Conservation (phyloP, 805 yeast species). For the Lipomyces chichibuensis region DNA sequence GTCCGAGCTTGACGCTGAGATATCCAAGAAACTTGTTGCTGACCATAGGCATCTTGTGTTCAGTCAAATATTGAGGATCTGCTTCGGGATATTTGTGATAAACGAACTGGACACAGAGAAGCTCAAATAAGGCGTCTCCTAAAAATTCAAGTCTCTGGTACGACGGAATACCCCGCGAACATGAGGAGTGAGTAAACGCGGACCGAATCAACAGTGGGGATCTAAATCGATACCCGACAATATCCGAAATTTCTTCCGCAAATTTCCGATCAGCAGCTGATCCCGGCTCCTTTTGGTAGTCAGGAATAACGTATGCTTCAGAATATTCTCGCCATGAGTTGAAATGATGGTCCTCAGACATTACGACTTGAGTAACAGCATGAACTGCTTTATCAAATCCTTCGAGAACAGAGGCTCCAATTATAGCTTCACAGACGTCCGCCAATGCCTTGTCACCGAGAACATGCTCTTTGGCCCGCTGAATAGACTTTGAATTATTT, state of each 20-base stretch:
- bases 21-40: conserved; percentile 17
- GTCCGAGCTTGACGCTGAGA: conserved; percentile 7
- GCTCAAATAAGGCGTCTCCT: conserved; percentile 18
- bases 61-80: conserved; percentile 13
- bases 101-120: conserved; percentile 9
- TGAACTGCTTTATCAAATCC: conserved; percentile 13
- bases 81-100: conserved; percentile 10
- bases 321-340: conserved; percentile 8
- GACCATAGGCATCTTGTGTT: conserved; percentile 12
- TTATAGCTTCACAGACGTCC: conserved; percentile 16
- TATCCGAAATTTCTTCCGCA: conserved; percentile 5
- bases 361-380: conserved; percentile 1
- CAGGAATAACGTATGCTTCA: neutral
- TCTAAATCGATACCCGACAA: conserved; percentile 11
- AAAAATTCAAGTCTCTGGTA: conserved; percentile 21
- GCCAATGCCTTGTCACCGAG: conserved; percentile 15
- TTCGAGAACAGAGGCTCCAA: conserved; percentile 8
- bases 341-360: conserved; percentile 2
- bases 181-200: conserved; percentile 16
- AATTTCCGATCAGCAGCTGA: conserved; percentile 2
- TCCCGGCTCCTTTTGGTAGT: neutral
- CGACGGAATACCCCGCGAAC: neutral
- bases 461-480: neutral
- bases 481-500: neutral
- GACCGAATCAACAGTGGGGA: conserved; percentile 3